Evolutionary conservation across 202 grass and related monocot species (phyloP).

Genomic region (Elaeis oleifera): DNA sequence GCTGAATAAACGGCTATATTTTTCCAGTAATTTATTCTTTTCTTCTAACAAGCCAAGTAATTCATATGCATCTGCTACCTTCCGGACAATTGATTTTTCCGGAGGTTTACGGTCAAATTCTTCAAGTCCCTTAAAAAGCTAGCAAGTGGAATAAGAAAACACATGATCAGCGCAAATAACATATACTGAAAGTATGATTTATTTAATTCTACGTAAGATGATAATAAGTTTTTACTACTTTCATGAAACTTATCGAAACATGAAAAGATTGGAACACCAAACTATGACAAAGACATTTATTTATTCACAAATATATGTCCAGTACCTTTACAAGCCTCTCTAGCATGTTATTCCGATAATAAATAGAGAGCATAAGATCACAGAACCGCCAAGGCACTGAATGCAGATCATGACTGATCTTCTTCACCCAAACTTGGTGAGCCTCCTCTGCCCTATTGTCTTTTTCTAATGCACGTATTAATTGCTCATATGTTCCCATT

Average conservation of each 20-base stretch:
- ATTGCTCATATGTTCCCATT: conserved; percentile 61
- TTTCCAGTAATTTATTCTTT: conserved; percentile 52
- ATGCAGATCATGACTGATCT: conserved; percentile 59
- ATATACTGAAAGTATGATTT: no score
- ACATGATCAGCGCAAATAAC: no score
- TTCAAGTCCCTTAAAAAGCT: conserved; percentile 76
- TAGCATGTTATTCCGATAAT: conserved; percentile 82
- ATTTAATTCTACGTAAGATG: no score
- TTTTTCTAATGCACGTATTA: conserved; percentile 80
- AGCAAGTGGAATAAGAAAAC: conserved; percentile 17
- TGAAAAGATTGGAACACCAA: not conserved
- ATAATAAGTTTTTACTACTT: no score
- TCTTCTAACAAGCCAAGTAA: conserved; percentile 68
- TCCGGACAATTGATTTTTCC: conserved; percentile 55
- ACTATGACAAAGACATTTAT: not conserved
- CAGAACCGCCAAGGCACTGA: conserved; percentile 79
- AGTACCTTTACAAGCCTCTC: conserved; percentile 71
- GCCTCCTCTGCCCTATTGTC: conserved; percentile 92
- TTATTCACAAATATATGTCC: not conserved
- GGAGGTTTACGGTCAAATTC: conserved; percentile 56
- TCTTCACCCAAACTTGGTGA: conserved; percentile 68
- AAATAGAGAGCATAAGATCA: conserved; percentile 69
- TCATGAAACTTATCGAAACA: no score
- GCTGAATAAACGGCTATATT: conserved; percentile 62
- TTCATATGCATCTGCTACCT: conserved; percentile 78